phyloP scores from a whole-genome alignment of 495 filamentous ascomycete genomes.

The Penicillium diatomitis region DNA sequence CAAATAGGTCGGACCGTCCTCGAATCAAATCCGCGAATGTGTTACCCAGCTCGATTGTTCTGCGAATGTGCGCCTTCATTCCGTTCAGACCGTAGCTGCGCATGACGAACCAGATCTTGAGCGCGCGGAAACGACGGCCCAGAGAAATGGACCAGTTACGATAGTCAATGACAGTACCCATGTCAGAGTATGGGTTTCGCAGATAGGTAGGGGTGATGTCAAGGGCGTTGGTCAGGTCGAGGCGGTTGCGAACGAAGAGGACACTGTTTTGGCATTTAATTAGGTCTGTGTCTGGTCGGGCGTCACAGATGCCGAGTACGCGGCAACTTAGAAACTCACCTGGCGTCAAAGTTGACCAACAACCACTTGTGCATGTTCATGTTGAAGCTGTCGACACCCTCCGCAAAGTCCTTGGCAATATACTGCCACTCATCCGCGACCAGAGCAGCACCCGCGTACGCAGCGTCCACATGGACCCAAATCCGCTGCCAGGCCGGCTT shows the following conservation, averaged over 20 bases:
- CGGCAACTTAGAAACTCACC: conserved; percentile 20
- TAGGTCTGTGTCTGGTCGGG: neutral
- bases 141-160: conserved; percentile 98
- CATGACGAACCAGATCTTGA: conserved; percentile 98
- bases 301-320: neutral
- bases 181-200: conserved; percentile 67
- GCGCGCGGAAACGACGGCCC: conserved; percentile 77
- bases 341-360: conserved; percentile 87
- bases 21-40: conserved; percentile 54
- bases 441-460: conserved; percentile 82
- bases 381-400: conserved; percentile 76
- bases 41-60: conserved; percentile 58
- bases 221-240: conserved; percentile 67
- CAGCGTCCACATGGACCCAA: conserved; percentile 96
- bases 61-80: conserved; percentile 62
- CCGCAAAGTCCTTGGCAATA: conserved; percentile 49
- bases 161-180: conserved; percentile 88
- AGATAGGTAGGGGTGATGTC: conserved; percentile 79
- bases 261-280: conserved; percentile 35
- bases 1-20: conserved; percentile 61
- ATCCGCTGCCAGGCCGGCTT: conserved; percentile 48
- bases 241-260: conserved; percentile 66
- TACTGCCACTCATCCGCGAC: conserved; percentile 73
- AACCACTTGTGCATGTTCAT: conserved; percentile 99
- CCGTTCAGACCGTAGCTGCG: conserved; percentile 76